phyloP scores from a whole-genome alignment of 345 rosid species.

The Acer negundo region DNA sequence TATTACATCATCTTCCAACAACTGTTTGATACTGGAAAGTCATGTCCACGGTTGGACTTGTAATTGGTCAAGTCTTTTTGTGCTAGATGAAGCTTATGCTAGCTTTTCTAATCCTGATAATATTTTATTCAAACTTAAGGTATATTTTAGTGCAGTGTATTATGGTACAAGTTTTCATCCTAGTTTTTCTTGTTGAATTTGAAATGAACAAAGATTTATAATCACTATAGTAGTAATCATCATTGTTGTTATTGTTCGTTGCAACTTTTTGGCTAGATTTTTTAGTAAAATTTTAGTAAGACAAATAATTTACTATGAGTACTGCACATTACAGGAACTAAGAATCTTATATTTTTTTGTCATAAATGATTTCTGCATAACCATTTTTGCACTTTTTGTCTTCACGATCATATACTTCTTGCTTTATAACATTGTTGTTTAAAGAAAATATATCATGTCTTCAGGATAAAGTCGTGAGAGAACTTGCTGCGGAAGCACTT shows the following conservation, averaged over 20 bases:
- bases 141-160: neutral
- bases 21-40: neutral
- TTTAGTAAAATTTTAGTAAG: neutral
- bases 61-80: neutral
- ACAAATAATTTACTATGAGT: neutral
- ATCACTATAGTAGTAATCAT: neutral
- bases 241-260: neutral
- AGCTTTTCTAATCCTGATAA: neutral
- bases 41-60: neutral
- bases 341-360: neutral
- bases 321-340: neutral
- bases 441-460: conserved; percentile 18
- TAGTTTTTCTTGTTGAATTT: neutral
- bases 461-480: conserved; percentile 94
- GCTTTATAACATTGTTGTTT: neutral
- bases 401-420: neutral
- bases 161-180: neutral
- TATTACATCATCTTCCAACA: neutral
- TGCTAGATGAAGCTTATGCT: neutral
- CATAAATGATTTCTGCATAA: neutral
- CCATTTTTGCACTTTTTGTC: neutral
- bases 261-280: neutral
- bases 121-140: neutral
- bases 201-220: neutral
- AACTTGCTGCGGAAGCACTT: conserved; percentile 85